Evolutionary conservation across 2,329 filamentous ascomycete species (phyloP).

Genomic region (Epichloe uncinata): DNA sequence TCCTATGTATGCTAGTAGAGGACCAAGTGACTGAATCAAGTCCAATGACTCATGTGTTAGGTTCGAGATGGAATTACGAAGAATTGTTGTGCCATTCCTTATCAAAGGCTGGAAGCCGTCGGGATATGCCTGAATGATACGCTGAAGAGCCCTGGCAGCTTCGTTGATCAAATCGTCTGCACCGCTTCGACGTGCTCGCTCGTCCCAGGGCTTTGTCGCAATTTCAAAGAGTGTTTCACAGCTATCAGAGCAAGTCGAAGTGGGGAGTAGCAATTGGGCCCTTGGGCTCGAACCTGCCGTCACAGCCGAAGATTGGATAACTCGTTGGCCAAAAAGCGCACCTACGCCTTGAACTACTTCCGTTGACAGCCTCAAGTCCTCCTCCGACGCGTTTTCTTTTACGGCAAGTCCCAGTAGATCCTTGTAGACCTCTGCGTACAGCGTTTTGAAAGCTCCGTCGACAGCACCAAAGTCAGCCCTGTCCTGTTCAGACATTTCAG

Average conservation of each 20-base stretch:
- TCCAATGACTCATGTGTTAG: conserved; percentile 12
- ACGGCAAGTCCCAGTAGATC: conserved; percentile 19
- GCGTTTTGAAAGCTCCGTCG: conserved; percentile 23
- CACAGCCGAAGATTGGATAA: background rate
- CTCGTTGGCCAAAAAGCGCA: conserved; percentile 28
- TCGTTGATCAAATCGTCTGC: conserved; percentile 28
- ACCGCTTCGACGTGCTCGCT: conserved; percentile 9
- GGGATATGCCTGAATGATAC: conserved; percentile 22
- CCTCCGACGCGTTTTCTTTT: conserved; percentile 17
- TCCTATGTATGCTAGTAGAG: conserved; percentile 34
- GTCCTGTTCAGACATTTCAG: conserved; percentile 21
- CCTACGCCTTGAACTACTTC: conserved; percentile 34
- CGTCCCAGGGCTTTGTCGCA: conserved; percentile 12
- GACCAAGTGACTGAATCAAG: conserved; percentile 24
- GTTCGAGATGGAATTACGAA: conserved; percentile 13
- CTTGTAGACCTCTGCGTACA: conserved; percentile 32
- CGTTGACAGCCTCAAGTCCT: conserved; percentile 27
- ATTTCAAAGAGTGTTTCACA: conserved; percentile 22
- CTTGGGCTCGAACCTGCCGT: background rate
- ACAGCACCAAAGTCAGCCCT: conserved; percentile 23
- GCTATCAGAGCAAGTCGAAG: conserved; percentile 23
- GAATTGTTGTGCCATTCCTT: conserved; percentile 13
- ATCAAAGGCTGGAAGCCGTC: conserved; percentile 23
- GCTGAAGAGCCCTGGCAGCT: conserved; percentile 26
- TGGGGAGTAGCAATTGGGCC: conserved; percentile 19